Evolutionary conservation across 805 yeast species (phyloP).

Genomic region (Clavispora santaluciae): DNA sequence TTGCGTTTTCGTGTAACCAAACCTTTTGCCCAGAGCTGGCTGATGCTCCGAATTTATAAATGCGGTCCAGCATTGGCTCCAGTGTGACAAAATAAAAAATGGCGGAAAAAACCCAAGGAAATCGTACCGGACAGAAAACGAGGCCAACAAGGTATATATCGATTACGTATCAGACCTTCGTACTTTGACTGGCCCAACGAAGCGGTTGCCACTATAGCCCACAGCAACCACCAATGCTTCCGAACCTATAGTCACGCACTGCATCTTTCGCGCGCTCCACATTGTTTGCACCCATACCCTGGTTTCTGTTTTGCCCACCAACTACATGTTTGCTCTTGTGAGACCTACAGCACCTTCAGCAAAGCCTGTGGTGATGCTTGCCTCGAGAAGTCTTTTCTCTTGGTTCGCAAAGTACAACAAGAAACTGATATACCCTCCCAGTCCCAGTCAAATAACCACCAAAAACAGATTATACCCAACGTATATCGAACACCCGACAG

Average conservation of each 20-base stretch:
- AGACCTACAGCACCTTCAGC: neutral
- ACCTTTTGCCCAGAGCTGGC: too few species aligned
- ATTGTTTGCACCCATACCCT: neutral
- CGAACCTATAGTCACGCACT: neutral
- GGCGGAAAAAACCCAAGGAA: too few species aligned
- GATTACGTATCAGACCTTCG: too few species aligned
- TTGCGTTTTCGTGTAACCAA: too few species aligned
- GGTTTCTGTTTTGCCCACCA: neutral
- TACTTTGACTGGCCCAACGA: too few species aligned
- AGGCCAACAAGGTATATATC: too few species aligned
- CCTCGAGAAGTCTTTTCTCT: slow-evolving; percentile 8
- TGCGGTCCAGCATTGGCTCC: too few species aligned
- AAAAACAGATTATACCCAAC: slow-evolving; percentile 35
- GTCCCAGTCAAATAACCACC: slow-evolving; percentile 32
- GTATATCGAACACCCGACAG: slow-evolving; percentile 50
- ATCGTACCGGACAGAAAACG: too few species aligned
- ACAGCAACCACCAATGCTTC: neutral
- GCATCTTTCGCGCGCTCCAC: neutral
- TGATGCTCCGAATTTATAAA: too few species aligned
- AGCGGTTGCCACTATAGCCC: too few species aligned
- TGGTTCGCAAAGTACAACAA: slow-evolving; percentile 16
- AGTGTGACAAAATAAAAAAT: too few species aligned
- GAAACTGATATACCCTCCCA: slow-evolving; percentile 37
- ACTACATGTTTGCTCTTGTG: neutral
- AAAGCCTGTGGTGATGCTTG: neutral